Base-by-base conservation (phyloP, 345 rosid species). In the Stellera chamaejasme region DNA sequence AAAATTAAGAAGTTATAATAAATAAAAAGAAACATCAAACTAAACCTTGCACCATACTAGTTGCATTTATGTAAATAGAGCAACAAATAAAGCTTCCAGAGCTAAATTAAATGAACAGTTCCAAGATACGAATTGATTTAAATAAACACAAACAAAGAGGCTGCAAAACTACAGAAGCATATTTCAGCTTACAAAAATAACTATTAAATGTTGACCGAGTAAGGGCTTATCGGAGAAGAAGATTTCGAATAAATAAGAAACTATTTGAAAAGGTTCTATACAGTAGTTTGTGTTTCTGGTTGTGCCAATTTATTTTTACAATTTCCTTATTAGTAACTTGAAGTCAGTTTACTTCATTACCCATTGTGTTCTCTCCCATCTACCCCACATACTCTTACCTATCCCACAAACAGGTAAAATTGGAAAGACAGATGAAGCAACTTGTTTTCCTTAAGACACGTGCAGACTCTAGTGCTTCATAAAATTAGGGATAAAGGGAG, bases 51-150 rank as follows among this genome's bases (percentile, higher is more conserved):
- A 32, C 5, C 39, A 32, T 32, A 32, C 39, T 8, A 32, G 9
- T 32, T 32, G 39, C 9, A 5, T 32, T 32, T 3, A 32, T 8
- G 39, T 32, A 8, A 52, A 39, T 23, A 25, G 25, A 11, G 43
- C 6, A 12, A 25, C 3, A 49, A 52, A 54, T 28, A 43, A 15
- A 52, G 42, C 50, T 60, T 50, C 28, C 13, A 59, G 52, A 54
- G 36, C 45, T 4, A n/a, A 45, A 46, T 7, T 45, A 49, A 2
- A 6, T 13, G 27, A 3, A 45, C 2, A 19, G 2, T 4, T 15
- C 1, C 36, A 43, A 55, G 48, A 14, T n/a, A 55, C 6, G 1
- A 55, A 10, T 19, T 42, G 7, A 16, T 28, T 32, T 42, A 55
- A 19, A 55, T 55, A 41, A 16, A 4, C 27, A 42, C 23, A 55